Base-by-base conservation (phyloP, 345 rosid species). In the Murraya koenigii region DNA sequence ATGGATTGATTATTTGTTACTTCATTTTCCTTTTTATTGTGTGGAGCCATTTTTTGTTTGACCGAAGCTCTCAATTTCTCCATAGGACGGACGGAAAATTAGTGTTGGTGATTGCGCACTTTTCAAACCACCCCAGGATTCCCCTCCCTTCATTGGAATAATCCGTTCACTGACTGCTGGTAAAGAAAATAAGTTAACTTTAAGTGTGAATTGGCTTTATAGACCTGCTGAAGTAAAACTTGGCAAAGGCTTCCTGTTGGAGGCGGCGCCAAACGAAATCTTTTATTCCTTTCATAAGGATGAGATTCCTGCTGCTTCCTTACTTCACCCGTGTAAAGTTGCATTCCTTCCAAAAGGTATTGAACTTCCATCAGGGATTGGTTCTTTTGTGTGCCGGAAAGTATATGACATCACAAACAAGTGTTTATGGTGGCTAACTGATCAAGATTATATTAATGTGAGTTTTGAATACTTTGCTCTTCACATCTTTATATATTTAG, bases 241-340 rank as follows among this genome's bases (percentile, higher is more conserved):
- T 83, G 97, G 94, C 90, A 90, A 89, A 88, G 89, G 92, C 87
- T 76, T 90, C 88, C 90, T 75, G 22, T 71, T 92, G 83, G 99
- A 93, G 64, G 93, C 97, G 76, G 88, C 84, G 89, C 98, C 99
- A 7, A 95, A 95, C 95, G 95, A 95, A 84, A 62, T 95, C 73
- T 95, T 95, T 69, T 95, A 91, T 77, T 95, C 99, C 81, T 93
- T 95, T 87, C 98, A 95, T 66, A 80, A 91, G 96, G 99, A 92
- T 92, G 91, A 87, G 83, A 95, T 86, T 84, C 88, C 93, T 75
- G 94, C 96, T 83, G 96, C 88, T 78, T 93, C 96, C 0, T 77
- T 95, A 82, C 87, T 95, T 28, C 99, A 96, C 84, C 98, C 92
- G 17, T 96, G 99, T 89, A 96, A 96, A 89, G 97, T 96, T 83